These are phyloP conservation scores for Cladophialophora exuberans DNA, from an alignment of 2,329 filamentous ascomycete genomes.

Conservation along the genomic window DNA sequence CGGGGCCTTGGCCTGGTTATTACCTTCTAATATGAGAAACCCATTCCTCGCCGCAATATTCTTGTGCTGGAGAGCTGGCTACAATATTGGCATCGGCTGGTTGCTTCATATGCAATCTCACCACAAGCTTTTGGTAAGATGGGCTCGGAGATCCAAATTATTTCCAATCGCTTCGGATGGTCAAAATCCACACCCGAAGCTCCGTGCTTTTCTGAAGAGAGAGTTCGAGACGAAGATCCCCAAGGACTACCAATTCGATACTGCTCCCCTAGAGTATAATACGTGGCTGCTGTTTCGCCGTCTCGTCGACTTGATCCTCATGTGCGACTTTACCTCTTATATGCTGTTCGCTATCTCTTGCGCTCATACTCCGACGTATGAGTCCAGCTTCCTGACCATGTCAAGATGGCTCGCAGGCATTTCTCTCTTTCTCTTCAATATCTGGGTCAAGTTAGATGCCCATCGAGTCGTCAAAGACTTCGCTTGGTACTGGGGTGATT, in stretches of 20 bases:
- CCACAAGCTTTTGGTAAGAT: slow-evolving; percentile 80
- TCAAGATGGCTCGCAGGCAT: slow-evolving; percentile 80
- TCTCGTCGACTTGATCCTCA: slow-evolving; percentile 93
- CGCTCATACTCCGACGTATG: slow-evolving; percentile 72
- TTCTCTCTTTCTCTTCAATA: slow-evolving; percentile 83
- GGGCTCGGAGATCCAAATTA: slow-evolving; percentile 82
- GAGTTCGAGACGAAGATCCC: slow-evolving; percentile 96
- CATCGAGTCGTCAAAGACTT: slow-evolving; percentile 98
- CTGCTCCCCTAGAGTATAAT: slow-evolving; percentile 96
- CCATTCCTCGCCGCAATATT: slow-evolving; percentile 83
- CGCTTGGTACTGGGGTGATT: slow-evolving; percentile 99
- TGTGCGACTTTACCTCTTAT: slow-evolving; percentile 98
- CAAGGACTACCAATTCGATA: slow-evolving; percentile 89
- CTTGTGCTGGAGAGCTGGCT: slow-evolving; percentile 87
- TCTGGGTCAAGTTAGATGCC: slow-evolving; percentile 98
- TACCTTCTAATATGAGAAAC: slow-evolving; percentile 71
- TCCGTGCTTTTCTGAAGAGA: slow-evolving; percentile 81
- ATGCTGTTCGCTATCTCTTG: slow-evolving; percentile 93
- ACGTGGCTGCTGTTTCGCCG: slow-evolving; percentile 97
- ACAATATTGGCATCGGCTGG: slow-evolving; percentile 92
- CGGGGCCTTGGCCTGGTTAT: slow-evolving; percentile 71
- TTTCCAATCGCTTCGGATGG: slow-evolving; percentile 84
- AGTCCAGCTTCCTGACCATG: slow-evolving; percentile 69
- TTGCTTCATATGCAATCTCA: slow-evolving; percentile 89
- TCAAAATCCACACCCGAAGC: slow-evolving; percentile 76